Conservation (phyloP, 1,139 yeast species). For the Saccharomyces hybrid region DNA sequence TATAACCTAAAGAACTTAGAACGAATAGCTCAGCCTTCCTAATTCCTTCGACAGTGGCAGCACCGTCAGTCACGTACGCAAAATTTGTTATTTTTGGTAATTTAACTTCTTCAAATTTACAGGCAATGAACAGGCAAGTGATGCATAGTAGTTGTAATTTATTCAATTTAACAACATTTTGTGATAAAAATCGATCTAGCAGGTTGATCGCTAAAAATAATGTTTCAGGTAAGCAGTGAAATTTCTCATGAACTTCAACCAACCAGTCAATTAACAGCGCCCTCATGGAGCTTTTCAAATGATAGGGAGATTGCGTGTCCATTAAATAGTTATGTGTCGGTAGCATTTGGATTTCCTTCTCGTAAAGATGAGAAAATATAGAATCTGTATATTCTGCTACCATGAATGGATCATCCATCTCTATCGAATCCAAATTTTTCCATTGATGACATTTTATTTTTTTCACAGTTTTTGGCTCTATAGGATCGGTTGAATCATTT, state of each 20-base stretch:
- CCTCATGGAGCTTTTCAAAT: conserved; percentile 74
- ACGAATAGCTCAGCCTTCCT: conserved; percentile 80
- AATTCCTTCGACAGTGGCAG: conserved; percentile 77
- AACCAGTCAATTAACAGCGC: conserved; percentile 89
- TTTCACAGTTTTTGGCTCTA: conserved; percentile 6
- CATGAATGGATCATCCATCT: conserved; percentile 80
- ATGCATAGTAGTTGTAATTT: conserved; percentile 84
- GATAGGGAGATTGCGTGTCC: conserved; percentile 37
- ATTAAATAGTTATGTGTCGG: conserved; percentile 66
- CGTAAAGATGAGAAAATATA: conserved; percentile 67
- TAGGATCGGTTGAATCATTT: neutral
- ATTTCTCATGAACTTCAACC: conserved; percentile 82
- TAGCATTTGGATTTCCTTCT: conserved; percentile 58
- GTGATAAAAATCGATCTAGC: conserved; percentile 82
- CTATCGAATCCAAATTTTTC: conserved; percentile 81
- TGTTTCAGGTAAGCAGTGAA: conserved; percentile 81
- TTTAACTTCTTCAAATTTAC: conserved; percentile 91
- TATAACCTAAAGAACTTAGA: conserved; percentile 64
- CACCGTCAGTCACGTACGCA: conserved; percentile 79
- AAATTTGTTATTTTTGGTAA: conserved; percentile 87
- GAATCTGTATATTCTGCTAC: conserved; percentile 83
- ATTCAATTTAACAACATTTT: conserved; percentile 66
- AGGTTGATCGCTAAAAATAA: conserved; percentile 76
- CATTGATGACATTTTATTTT: conserved; percentile 26
- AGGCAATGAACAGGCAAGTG: conserved; percentile 81